phyloP scores from a whole-genome alignment of 1,139 yeast genomes.

The Debaryomycetaceae sp. region DNA sequence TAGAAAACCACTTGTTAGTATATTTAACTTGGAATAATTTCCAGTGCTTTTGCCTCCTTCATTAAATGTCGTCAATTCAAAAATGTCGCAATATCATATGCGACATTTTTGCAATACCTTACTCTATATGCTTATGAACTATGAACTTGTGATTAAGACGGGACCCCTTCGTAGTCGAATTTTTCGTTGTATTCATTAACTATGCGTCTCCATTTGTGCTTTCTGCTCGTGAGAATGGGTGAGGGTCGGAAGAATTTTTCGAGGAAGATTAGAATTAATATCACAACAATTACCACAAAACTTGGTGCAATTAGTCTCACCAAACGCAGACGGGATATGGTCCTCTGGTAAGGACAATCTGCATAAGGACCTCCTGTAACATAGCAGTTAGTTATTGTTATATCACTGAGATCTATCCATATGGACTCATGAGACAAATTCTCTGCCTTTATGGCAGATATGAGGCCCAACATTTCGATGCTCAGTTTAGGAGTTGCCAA shows the following conservation, averaged over 20 bases:
- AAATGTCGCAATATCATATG: constrained; percentile 1
- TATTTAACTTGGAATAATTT: background rate
- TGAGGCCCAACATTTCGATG: constrained; percentile 33
- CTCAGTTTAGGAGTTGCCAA: constrained; percentile 59
- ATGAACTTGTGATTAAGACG: constrained; percentile 20
- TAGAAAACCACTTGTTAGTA: background rate
- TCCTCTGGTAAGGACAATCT: constrained; percentile 69
- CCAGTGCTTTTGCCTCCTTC: constrained; percentile 2
- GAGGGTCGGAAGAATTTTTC: constrained; percentile 32
- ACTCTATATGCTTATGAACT: background rate
- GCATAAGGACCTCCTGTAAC: constrained; percentile 81
- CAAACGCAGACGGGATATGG: constrained; percentile 54
- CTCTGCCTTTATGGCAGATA: constrained; percentile 17
- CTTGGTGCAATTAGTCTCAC: constrained; percentile 67
- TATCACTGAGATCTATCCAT: constrained; percentile 86
- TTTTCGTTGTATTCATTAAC: constrained; percentile 35
- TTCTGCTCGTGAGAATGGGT: constrained; percentile 42
- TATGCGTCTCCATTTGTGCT: constrained; percentile 37
- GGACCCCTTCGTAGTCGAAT: constrained; percentile 45
- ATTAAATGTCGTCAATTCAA: constrained; percentile 3
- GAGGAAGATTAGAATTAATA: constrained; percentile 40
- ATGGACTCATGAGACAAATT: constrained; percentile 29
- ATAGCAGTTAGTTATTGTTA: constrained; percentile 76
- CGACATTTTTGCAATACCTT: constrained; percentile 1
- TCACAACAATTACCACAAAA: constrained; percentile 50